Conservation (phyloP, 306 rosid species). For the Rosa chinensis region DNA sequence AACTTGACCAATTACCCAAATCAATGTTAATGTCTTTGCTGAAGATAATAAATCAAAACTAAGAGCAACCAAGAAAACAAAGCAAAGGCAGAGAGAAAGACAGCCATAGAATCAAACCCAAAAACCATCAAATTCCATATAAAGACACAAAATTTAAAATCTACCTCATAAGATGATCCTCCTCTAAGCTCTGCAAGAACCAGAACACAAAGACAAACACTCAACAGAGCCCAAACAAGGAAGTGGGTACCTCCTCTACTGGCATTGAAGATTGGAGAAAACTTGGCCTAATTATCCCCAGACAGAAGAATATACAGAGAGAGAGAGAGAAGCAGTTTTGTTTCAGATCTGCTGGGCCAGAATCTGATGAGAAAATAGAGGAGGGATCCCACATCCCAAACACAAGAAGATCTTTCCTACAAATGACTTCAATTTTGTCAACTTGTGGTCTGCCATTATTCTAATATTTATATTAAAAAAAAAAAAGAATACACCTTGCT, state of each 20-base stretch:
- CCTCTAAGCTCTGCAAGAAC: slow-evolving; percentile 16
- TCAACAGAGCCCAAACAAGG: slow-evolving; percentile 8
- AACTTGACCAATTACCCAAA: slow-evolving; percentile 1
- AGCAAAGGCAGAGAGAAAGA: not conserved
- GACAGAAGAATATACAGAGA: slow-evolving; percentile 18
- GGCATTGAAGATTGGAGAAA: slow-evolving; percentile 25
- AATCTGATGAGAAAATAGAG: slow-evolving; percentile 35
- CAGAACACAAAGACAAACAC: slow-evolving; percentile 6
- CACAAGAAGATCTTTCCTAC: slow-evolving; percentile 31
- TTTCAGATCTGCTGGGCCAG: slow-evolving; percentile 48
- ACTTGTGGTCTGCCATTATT: slow-evolving; percentile 46
- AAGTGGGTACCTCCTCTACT: slow-evolving; percentile 24
- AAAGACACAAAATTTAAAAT: not conserved
- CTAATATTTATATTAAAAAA: not conserved
- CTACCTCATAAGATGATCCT: slow-evolving; percentile 26
- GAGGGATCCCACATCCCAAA: slow-evolving; percentile 37
- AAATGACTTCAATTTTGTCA: slow-evolving; percentile 43
- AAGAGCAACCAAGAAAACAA: not conserved
- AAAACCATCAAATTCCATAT: not conserved
- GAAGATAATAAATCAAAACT: not conserved
- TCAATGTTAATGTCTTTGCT: not conserved
- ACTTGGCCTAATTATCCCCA: slow-evolving; percentile 22
- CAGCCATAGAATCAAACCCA: not conserved
- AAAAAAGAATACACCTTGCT: slow-evolving; percentile 10
- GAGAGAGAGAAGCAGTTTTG: slow-evolving; percentile 6